A percentile compares a stretch with the other conserved stretches of the same genome.
Conservation (phyloP, 2,329 filamentous ascomycete species). For the Ilyonectria mors-panacis region DNA sequence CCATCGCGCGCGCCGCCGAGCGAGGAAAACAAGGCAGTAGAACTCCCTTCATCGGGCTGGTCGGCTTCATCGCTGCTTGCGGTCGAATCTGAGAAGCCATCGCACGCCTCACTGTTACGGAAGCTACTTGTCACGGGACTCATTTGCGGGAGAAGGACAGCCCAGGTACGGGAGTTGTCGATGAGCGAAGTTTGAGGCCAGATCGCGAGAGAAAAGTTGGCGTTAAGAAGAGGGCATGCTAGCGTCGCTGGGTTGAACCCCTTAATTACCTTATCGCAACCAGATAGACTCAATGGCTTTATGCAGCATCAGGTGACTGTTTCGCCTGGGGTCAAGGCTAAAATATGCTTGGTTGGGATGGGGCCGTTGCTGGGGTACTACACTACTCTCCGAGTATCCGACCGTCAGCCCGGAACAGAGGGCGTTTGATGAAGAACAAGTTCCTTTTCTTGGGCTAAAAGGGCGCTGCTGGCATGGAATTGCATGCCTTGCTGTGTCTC, state of each 20-base stretch:
- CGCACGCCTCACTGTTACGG: constrained; percentile 28
- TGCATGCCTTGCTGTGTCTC: background rate
- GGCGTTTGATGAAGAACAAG: background rate
- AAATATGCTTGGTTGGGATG: background rate
- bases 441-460: background rate
- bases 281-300: constrained; percentile 27
- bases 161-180: constrained; percentile 23
- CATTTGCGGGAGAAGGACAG: constrained; percentile 28
- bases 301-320: constrained; percentile 14
- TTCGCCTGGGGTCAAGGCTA: background rate
- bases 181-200: constrained; percentile 22
- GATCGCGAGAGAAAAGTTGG: constrained; percentile 27
- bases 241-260: constrained; percentile 16
- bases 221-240: constrained; percentile 17
- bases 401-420: background rate
- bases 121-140: constrained; percentile 33
- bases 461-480: background rate
- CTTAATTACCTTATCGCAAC: constrained; percentile 34
- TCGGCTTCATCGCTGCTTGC: constrained; percentile 32
- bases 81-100: constrained; percentile 29
- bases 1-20: constrained; percentile 5
- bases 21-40: constrained; percentile 21
- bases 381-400: background rate
- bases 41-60: constrained; percentile 28
- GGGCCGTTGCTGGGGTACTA: background rate